phyloP scores from a whole-genome alignment of 1,284 basidiomycete genomes.

The Bondarzewia mesenterica region DNA sequence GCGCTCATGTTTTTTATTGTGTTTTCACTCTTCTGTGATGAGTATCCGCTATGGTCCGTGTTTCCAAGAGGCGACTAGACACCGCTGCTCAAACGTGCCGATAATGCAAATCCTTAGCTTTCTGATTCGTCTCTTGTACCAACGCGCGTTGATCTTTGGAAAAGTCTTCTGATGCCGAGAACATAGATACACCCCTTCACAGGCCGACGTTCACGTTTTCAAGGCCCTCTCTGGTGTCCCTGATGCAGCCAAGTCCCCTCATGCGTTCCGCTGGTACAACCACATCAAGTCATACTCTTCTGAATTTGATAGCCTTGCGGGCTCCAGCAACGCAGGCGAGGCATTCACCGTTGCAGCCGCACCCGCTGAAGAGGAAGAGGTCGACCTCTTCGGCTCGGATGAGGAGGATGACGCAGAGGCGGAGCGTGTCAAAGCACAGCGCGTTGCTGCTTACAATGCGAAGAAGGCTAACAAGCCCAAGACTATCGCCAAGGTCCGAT shows the following conservation, averaged over 20 bases:
- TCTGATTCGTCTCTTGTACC: slow-evolving; percentile 52
- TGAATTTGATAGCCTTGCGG: slow-evolving; percentile 75
- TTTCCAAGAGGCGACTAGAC: slow-evolving; percentile 99
- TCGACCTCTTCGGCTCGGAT: slow-evolving; percentile 87
- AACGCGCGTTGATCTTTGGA: no score
- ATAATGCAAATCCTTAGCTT: slow-evolving; percentile 71
- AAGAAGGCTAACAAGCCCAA: slow-evolving; percentile 94
- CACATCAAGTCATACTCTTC: slow-evolving; percentile 86
- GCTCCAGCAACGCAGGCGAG: slow-evolving; percentile 80
- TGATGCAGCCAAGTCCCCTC: slow-evolving; percentile 61
- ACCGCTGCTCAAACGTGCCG: slow-evolving; percentile 81
- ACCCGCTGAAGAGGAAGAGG: slow-evolving; percentile 77
- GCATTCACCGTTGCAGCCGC: slow-evolving; percentile 48
- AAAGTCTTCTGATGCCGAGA: no score
- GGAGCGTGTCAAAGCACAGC: slow-evolving; percentile 91
- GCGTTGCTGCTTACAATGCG: slow-evolving; percentile 88
- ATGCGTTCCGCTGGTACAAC: slow-evolving; percentile 88
- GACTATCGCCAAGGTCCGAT: slow-evolving; percentile 75
- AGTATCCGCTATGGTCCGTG: slow-evolving; percentile 93
- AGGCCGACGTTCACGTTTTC: slow-evolving; percentile 95
- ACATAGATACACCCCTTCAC: slow-evolving; percentile 89
- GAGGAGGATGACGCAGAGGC: slow-evolving; percentile 91
- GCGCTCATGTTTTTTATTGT: slow-evolving; percentile 34
- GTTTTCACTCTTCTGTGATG: slow-evolving; percentile 48
- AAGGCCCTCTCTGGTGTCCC: slow-evolving; percentile 65